phyloP scores from a whole-genome alignment of 352 stramenopile genomes.

The Phytophthora citricola region DNA sequence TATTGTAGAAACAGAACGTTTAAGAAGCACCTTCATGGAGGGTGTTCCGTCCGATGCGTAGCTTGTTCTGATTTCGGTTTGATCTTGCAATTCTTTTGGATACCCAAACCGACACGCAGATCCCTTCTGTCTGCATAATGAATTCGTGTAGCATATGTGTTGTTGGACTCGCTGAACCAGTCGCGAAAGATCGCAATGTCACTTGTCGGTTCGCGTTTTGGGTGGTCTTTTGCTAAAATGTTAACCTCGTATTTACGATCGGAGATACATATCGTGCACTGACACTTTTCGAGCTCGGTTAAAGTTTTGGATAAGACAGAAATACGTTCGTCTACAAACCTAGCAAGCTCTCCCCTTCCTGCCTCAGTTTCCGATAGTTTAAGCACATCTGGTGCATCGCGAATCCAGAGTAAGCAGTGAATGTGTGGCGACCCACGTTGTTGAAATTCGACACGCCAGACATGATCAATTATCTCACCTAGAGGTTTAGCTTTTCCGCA shows the following conservation, averaged over 20 bases:
- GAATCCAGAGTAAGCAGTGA: no score
- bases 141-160: slow-evolving; percentile 6
- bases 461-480: no score
- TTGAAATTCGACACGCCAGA: no score
- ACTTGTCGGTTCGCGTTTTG: not conserved
- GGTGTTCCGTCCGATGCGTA: not conserved
- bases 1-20: not conserved
- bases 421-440: no score
- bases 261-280: not conserved
- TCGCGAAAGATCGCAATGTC: slow-evolving; percentile 12
- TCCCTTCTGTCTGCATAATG: slow-evolving; percentile 10
- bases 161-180: slow-evolving; percentile 25
- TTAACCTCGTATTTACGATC: not conserved
- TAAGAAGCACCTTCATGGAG: not conserved
- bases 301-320: not conserved
- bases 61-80: not conserved
- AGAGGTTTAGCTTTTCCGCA: no score
- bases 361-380: no score
- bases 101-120: slow-evolving; percentile 5
- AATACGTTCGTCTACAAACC: slow-evolving; percentile 10
- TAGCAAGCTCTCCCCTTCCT: no score
- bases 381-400: no score
- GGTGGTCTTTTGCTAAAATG: not conserved
- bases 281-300: not conserved
- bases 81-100: slow-evolving; percentile 3